Base-by-base conservation (phyloP, 139 green algal genomes). In the Spirogloea muscicola region DNA sequence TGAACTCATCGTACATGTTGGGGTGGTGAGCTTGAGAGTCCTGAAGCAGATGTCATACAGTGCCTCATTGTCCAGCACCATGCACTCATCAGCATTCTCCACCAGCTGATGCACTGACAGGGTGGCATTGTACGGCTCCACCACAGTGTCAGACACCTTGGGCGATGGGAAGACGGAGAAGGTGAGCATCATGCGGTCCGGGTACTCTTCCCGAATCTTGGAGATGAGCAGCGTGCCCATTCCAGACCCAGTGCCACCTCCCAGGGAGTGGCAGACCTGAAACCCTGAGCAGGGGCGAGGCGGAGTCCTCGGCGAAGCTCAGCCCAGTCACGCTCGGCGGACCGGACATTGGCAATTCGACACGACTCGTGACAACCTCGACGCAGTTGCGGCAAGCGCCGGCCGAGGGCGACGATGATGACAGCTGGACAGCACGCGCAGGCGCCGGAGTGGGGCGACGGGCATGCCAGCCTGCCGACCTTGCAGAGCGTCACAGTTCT, bases 31-130 rank as follows among this genome's bases (percentile, higher is more conserved):
- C 88, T 98, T 98, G 36, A 98, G 87, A 66, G 94, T 98, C 68
- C 93, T 87, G 92, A 98, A 98, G 92, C 94, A 98, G 78, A 99
- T 99, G 88, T 98, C 94, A 81, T 98, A 98, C 73, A 98, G 90
- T 5, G 94, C 94, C 86, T 97, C 91, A 73, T 97, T 97, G 72
- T 96, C 91, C 0, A 99, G 87, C 42, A 99, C 90, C 91, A 99
- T 96, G 88, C 94, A 98, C 89, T 99, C 95, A 65, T 99, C 95
- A 36, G 95, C 95, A 72, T 98, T 98, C 90, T 99, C 95, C 57
- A 99, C 95, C 83, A 99, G 86, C 88, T 97, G 95, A 83, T 99
- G 95, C 3, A 99, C 94, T 21, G 95, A 99, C 59, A 99, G 89
- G 44, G 95, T 99, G 76, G 94, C 95, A 77, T 99, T 99, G 91